A percentile compares a stretch with the other conserved stretches of the same genome.
Conservation (phyloP, 164 flowering plant genomes). For the Litsea cubeba region DNA sequence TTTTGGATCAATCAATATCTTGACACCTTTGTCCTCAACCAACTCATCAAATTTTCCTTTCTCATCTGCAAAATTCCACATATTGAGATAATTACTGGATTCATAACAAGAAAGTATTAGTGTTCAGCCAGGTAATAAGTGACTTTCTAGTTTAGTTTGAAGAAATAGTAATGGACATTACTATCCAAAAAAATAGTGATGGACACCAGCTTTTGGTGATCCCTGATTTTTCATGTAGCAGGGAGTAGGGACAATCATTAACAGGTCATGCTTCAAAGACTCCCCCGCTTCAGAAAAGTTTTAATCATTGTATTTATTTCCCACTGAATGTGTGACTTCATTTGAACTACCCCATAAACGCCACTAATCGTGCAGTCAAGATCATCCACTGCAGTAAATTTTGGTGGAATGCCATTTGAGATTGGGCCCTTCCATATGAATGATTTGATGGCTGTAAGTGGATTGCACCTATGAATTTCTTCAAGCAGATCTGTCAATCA, state of each 20-base stretch:
- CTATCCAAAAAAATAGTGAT: too few species aligned
- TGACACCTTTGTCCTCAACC: conserved; percentile 90
- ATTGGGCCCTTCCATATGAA: too few species aligned
- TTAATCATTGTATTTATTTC: neutral
- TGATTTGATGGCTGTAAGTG: too few species aligned
- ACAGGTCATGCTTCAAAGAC: neutral
- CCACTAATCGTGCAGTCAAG: neutral
- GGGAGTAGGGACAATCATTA: neutral
- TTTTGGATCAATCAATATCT: conserved; percentile 83
- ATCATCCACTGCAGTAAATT: neutral
- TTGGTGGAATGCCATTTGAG: neutral
- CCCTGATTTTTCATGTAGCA: neutral
- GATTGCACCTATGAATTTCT: too few species aligned
- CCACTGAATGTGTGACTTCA: neutral
- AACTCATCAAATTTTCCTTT: conserved; percentile 87
- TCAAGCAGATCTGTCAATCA: too few species aligned
- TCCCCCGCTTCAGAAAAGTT: neutral
- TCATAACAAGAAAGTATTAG: neutral
- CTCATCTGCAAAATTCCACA: conserved; percentile 50
- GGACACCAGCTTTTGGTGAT: neutral
- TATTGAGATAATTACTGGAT: neutral
- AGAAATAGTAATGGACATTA: neutral
- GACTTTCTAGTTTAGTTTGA: neutral
- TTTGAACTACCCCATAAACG: neutral
- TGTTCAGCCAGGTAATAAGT: neutral